phyloP scores from a whole-genome alignment of 768 basidiomycete genomes.

The Cystobasidium ongulense region DNA sequence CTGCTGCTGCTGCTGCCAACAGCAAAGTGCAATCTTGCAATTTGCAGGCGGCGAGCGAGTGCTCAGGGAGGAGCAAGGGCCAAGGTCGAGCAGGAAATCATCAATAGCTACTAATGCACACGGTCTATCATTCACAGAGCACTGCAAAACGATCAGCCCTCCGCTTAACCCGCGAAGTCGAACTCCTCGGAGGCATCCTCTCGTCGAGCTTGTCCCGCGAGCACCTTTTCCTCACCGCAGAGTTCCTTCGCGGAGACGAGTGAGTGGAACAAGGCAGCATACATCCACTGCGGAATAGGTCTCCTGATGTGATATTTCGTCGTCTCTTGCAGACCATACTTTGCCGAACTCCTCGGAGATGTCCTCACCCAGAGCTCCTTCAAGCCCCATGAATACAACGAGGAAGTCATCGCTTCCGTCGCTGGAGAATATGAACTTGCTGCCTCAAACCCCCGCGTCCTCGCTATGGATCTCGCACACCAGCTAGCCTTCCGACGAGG shows the following conservation, averaged over 20 bases:
- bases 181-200: constrained; percentile 84
- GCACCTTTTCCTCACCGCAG: constrained; percentile 84
- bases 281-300: too few relatives aligned
- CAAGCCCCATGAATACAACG: constrained; percentile 49
- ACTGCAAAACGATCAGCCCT: constrained; percentile 77
- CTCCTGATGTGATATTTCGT: not conserved
- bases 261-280: constrained; percentile 50
- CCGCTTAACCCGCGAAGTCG: constrained; percentile 81
- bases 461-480: constrained; percentile 80
- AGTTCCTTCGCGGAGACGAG: constrained; percentile 94
- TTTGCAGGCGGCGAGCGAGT: not conserved
- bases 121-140: constrained; percentile 52
- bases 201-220: constrained; percentile 76
- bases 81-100: not conserved
- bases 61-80: not conserved
- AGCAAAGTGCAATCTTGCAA: not conserved
- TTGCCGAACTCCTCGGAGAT: constrained; percentile 78
- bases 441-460: constrained; percentile 55
- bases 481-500: constrained; percentile 85
- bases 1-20: not conserved
- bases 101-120: constrained; percentile 4
- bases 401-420: constrained; percentile 54
- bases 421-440: constrained; percentile 62
- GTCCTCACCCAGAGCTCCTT: constrained; percentile 73
- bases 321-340: constrained; percentile 59